Base-by-base conservation (phyloP, 2,329 filamentous ascomycete genomes). In the Metarhizium sp. region DNA sequence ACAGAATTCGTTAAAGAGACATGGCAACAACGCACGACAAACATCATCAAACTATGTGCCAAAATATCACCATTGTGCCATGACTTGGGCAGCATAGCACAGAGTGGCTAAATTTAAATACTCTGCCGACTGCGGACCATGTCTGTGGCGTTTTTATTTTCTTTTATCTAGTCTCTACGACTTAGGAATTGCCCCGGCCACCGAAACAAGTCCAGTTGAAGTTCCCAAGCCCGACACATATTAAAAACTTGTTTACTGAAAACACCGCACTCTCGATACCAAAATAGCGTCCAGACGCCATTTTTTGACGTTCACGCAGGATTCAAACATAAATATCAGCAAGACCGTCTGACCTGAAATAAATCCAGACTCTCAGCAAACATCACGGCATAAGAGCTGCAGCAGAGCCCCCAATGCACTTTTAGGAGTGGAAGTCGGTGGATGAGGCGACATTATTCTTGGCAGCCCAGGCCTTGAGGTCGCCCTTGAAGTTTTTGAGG, bases 361-460 rank as follows among this genome's bases (percentile, higher is more conserved):
- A 13, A 13, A 36, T 36, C 6, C 38, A n/a, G 38, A 3, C 38
- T 40, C 11, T 40, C 38, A 16, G 38, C 11, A 40, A 16, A 6
- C 11, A 14, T 2, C 38, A 16, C 11, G 14, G 14, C 38, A 40
- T 14, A 11, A 40, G 38, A 7, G 38, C 14, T 11, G 38, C 8
- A 40, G 38, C 38, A 2, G 45, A 30, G 25, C 45, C 18, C 13
- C n/a, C 25, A 29, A 30, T 25, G 7, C 6, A 6, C 6, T 7
- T 30, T 48, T 30, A 48, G 45, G 45, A 29, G 42, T 68, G 58
- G 54, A 66, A 67, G 60, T 68, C 63, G 18, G 62, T 59, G 16
- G 69, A 68, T 36, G 63, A 62, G 50, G 62, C 63, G 55, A 69
- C 67, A 55, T 70, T 71, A 63, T 72, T 72, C 62, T 66, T 70